These are phyloP conservation scores for Trichoderma atroviride DNA, from an alignment of 2,329 filamentous ascomycete species.

Conservation along the genomic window DNA sequence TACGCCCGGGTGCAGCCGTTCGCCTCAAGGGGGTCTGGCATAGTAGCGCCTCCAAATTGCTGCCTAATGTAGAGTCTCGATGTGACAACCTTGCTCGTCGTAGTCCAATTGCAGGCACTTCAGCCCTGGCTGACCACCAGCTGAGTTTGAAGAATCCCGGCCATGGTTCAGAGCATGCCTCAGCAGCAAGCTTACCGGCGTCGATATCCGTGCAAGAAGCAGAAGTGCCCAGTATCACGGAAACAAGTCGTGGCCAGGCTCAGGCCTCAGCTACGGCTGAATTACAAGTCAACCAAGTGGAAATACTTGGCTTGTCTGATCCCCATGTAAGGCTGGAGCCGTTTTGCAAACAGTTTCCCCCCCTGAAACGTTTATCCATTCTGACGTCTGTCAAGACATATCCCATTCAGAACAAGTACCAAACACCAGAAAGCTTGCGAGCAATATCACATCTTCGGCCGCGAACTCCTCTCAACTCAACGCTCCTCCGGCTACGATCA, in stretches of 20 bases:
- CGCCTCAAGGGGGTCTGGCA: constrained; percentile 76
- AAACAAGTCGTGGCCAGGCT: not conserved
- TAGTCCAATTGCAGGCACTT: not conserved
- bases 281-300: constrained; percentile 71
- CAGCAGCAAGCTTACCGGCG: not conserved
- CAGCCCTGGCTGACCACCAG: not conserved
- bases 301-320: constrained; percentile 76
- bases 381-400: constrained; percentile 63
- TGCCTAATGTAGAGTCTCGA: constrained; percentile 8
- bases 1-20: constrained; percentile 81
- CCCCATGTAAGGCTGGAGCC: constrained; percentile 63
- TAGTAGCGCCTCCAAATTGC: constrained; percentile 29
- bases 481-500: constrained; percentile 81
- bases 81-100: constrained; percentile 9
- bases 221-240: not conserved
- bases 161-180: not conserved
- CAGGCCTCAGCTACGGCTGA: constrained; percentile 52
- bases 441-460: constrained; percentile 84
- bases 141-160: not conserved
- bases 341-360: not conserved
- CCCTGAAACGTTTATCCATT: constrained; percentile 25
- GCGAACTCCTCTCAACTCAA: constrained; percentile 77
- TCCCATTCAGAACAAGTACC: constrained; percentile 95
- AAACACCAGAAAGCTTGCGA: constrained; percentile 84
- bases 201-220: not conserved